Base-by-base conservation (phyloP, 2,329 filamentous ascomycete genomes). In the Sclerotinia sclerotiorum region DNA sequence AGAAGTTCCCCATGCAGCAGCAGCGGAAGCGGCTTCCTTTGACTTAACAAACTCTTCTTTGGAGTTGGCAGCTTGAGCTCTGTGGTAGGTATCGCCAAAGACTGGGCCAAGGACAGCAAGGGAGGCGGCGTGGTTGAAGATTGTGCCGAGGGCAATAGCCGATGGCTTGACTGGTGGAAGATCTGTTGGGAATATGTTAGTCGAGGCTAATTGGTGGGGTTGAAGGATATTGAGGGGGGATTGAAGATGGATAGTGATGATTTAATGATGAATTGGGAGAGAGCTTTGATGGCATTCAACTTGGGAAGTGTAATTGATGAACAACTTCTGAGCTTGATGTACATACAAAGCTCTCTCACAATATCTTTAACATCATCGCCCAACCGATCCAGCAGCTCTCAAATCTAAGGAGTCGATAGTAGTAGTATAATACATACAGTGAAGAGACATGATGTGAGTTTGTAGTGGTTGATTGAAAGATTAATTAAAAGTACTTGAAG, bases 1-100 rank as follows among this genome's bases (percentile, higher is more conserved):
- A 52, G 93, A 95, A 73, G 91, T 94, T 79, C 94, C 93, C 90
- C 92, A 97, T 74, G 93, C 91, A 70, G 93, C 87, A 72, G 92
- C 94, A 73, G 94, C 93, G 70, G 91, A 90, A 71, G 90, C 88
- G 73, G 94, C 91, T 84, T 98, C 94, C 86, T 93, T 94, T 75
- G 92, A 96, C 81, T 90, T 90, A 81, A 96, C 83, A 83, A 97
- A 98, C 84, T 98, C 94, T 83, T 98, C 94, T 84, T 95, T 97
- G 78, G 90, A 92, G 88, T 97, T 94, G 80, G 94, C 88, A 70
- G 87, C 84, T 86, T 97, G 94, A 75, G 94, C 94, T 76, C 92
- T 91, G 83, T 94, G 90, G 87, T 97, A 97, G 78, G 93, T 94
- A 78, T 96, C 90, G 79, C 95, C 94, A 80, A 98, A 97, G 81